Evolutionary conservation across 306 rosid genomes (phyloP).

Genomic region (Clitoria ternatea): DNA sequence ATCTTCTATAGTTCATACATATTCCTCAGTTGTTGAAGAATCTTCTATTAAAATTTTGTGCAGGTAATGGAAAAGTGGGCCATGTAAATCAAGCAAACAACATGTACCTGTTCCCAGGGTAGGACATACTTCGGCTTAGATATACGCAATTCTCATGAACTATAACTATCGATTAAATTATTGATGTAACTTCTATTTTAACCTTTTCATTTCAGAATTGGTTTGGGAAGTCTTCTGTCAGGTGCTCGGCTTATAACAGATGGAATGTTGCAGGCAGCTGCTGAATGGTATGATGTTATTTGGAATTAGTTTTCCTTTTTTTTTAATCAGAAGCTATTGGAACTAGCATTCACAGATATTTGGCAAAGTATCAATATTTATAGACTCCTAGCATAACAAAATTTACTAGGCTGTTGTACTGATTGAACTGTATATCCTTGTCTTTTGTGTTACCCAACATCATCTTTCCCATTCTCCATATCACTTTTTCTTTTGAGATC

Average conservation of each 20-base stretch:
- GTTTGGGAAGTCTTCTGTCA: slow-evolving; percentile 86
- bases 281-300: slow-evolving; percentile 73
- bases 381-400: not conserved
- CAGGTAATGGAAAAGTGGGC: slow-evolving; percentile 88
- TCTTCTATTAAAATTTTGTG: slow-evolving; percentile 17
- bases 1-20: slow-evolving; percentile 12
- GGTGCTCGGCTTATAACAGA: slow-evolving; percentile 89
- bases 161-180: not conserved
- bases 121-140: slow-evolving; percentile 25
- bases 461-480: not conserved
- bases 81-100: slow-evolving; percentile 99
- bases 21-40: slow-evolving; percentile 15
- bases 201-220: slow-evolving; percentile 64
- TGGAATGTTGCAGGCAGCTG: slow-evolving; percentile 97
- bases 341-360: not conserved
- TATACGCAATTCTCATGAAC: not conserved
- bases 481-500: not conserved
- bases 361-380: slow-evolving; percentile 6
- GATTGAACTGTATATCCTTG: not conserved
- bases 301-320: not conserved
- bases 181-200: slow-evolving; percentile 14
- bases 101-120: slow-evolving; percentile 99
- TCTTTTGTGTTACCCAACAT: not conserved
- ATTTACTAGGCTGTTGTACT: slow-evolving; percentile 6
- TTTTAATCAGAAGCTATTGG: slow-evolving; percentile 3